Conservation (phyloP, 2,329 filamentous ascomycete species). For the Dothideomycetes sp. region DNA sequence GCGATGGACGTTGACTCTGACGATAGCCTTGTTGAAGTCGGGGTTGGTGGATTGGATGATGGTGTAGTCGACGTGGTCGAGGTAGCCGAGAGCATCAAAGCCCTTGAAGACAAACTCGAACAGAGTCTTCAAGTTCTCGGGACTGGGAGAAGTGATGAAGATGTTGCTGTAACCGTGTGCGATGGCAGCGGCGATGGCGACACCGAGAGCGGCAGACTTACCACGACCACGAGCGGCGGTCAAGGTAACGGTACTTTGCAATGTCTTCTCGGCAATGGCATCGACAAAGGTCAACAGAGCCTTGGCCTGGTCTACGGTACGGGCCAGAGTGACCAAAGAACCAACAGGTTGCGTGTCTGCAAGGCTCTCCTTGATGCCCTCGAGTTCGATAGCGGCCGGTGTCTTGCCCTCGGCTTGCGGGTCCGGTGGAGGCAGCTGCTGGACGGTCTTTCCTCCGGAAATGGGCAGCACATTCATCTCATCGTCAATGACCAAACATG, state of each 20-base stretch:
- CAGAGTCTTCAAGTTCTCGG: slow-evolving; percentile 95
- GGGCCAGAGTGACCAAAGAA: slow-evolving; percentile 71
- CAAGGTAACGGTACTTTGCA: slow-evolving; percentile 85
- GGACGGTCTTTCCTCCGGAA: slow-evolving; percentile 85
- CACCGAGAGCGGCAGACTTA: slow-evolving; percentile 91
- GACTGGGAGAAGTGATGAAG: slow-evolving; percentile 95
- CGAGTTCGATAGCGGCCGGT: slow-evolving; percentile 64
- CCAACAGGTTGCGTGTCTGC: slow-evolving; percentile 81
- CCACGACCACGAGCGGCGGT: slow-evolving; percentile 91
- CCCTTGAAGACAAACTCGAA: slow-evolving; percentile 99
- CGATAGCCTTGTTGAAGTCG: slow-evolving; percentile 98
- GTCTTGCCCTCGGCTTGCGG: slow-evolving; percentile 63
- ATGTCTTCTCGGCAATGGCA: slow-evolving; percentile 89
- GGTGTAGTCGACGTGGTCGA: slow-evolving; percentile 93
- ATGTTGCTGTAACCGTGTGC: slow-evolving; percentile 98
- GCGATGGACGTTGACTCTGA: slow-evolving; percentile 89
- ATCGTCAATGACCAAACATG: slow-evolving; percentile 92
- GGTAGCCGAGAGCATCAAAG: slow-evolving; percentile 87
- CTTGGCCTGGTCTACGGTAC: slow-evolving; percentile 91
- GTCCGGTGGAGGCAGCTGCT: slow-evolving; percentile 67
- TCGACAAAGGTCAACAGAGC: slow-evolving; percentile 95
- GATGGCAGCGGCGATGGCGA: slow-evolving; percentile 86
- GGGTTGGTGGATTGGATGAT: slow-evolving; percentile 98
- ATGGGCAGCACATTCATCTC: slow-evolving; percentile 96
- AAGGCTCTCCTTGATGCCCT: slow-evolving; percentile 77